A percentile compares a stretch with the other conserved stretches of the same genome.
Evolutionary conservation across 768 basidiomycete species (phyloP).

Genomic region (Collybiopsis confluens): DNA sequence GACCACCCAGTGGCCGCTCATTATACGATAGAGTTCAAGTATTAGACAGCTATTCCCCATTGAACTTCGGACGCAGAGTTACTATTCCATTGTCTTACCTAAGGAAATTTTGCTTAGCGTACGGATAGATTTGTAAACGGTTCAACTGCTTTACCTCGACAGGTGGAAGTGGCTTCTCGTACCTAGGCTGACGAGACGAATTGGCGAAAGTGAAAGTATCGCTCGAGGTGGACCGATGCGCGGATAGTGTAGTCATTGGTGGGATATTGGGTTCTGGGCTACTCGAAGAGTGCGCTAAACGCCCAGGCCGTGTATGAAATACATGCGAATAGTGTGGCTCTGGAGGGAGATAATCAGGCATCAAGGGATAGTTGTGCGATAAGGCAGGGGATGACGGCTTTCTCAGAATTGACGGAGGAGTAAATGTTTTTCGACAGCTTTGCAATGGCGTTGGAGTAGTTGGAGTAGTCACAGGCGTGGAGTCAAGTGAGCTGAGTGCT

Average conservation of each 20-base stretch:
- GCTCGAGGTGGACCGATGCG: conserved; percentile 2
- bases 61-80: neutral
- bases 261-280: neutral
- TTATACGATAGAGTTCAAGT: no score
- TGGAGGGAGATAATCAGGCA: neutral
- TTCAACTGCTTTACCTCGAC: neutral
- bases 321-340: neutral
- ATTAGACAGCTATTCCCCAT: conserved; percentile 7
- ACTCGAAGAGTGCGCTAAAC: neutral
- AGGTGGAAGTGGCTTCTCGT: conserved; percentile 1
- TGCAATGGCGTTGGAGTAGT: conserved; percentile 26
- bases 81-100: neutral
- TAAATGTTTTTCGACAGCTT: conserved; percentile 10
- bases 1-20: no score
- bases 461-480: conserved; percentile 41
- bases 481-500: conserved; percentile 28
- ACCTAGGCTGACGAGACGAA: neutral
- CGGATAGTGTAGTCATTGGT: neutral
- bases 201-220: neutral
- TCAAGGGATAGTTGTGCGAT: neutral
- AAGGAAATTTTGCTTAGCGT: no score
- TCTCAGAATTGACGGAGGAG: conserved; percentile 18
- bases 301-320: neutral
- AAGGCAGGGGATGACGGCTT: conserved; percentile 8
- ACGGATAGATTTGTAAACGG: no score